Evolutionary conservation across 495 filamentous ascomycete genomes (phyloP), one percentile per base, ranked within the genome.

Genomic region (Cercophora newfieldiana): DNA sequence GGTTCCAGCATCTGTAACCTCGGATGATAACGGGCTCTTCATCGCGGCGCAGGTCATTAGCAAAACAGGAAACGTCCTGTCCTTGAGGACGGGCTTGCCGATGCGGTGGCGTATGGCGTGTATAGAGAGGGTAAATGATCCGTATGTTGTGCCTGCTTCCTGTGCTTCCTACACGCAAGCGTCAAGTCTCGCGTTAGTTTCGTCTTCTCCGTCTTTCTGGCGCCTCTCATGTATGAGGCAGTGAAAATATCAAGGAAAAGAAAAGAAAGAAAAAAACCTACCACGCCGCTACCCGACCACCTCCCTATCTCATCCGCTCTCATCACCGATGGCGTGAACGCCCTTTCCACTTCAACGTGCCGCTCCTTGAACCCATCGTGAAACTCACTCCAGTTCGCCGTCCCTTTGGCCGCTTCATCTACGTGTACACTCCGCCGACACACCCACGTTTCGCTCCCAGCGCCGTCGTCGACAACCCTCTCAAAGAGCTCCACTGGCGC

Each of bases 281-380:
- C 66, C 47, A 68, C 29, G 2, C 29, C 70, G 47, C 68, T 62
- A 69, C 77, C 78, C 30, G 81, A 73, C 89, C 88, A 91, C 14
- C 75, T 71, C 69, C 86, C 67, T 22, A 88, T 74, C 59, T 78
- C 68, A 56, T 83, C 77, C 24, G 84, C 82, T 21, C 79, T 80
- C n/a, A 86, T 78, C 7, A 92, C 85, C 60, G 82, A 83, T 16
- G 90, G 90, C 31, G 90, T 95, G 73, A 91, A 93, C 49, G 84
- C 84, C 71, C 76, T 82, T 76, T 96, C 92, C 66, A 90, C 82
- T 75, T 84, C 77, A 5, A 84, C 84, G 75, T 94, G 92, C 56
- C 86, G 74, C 14, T 80, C 75, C 67, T 86, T 82, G 68, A 93
- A 76, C 33, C 83, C 85, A 0, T 66, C 65, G 24, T 83, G 78